phyloP scores from a whole-genome alignment of 352 stramenopile species.

The Bremia lactucae region DNA sequence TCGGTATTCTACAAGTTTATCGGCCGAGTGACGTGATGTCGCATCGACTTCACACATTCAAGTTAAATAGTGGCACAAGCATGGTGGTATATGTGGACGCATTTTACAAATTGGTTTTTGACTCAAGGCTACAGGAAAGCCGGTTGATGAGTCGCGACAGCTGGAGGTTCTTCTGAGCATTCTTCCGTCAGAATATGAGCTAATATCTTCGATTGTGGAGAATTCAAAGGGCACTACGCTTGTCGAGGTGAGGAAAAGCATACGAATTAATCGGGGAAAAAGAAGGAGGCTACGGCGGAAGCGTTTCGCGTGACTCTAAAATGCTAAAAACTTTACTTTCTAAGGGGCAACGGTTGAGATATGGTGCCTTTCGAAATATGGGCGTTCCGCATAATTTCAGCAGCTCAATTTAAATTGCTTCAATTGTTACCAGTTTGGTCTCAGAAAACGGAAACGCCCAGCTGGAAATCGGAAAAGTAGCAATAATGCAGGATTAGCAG shows the following conservation, averaged over 20 bases:
- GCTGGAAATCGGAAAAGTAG: neutral
- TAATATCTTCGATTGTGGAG: neutral
- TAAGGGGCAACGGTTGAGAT: neutral
- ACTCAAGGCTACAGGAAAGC: neutral
- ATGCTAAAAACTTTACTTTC: neutral
- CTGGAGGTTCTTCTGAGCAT: neutral
- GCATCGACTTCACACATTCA: neutral
- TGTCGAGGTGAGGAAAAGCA: neutral
- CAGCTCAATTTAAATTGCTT: too few species aligned
- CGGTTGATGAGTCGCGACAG: neutral
- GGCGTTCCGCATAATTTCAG: too few species aligned
- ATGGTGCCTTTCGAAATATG: neutral
- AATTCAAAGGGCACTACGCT: neutral
- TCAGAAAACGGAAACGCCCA: neutral
- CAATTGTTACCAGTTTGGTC: neutral
- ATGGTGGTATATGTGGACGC: neutral
- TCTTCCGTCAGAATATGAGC: neutral
- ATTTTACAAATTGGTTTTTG: neutral
- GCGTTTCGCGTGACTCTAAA: neutral
- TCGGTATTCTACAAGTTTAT: too few species aligned
- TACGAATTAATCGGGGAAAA: neutral
- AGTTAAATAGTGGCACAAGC: neutral
- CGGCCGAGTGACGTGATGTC: neutral
- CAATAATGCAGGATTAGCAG: neutral
- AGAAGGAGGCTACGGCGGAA: neutral